These are phyloP conservation scores for Rhodotorula sp. DNA, from an alignment of 1,284 basidiomycete genomes.

Conservation along the genomic window DNA sequence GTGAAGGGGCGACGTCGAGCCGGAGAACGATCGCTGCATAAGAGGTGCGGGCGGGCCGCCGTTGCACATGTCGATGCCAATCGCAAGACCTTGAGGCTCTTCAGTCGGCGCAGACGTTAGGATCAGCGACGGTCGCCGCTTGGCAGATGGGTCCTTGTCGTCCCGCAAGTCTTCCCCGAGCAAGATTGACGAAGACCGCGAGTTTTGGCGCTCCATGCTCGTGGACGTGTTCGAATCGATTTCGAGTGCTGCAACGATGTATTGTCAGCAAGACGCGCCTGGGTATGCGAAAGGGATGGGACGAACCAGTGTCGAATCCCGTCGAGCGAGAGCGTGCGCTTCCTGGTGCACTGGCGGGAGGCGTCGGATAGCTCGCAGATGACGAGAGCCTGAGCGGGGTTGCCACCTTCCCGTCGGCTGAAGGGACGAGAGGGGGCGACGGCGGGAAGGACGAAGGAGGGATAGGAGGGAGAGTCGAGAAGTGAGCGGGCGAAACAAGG, in stretches of 20 bases:
- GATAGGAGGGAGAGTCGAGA: conserved; percentile 18
- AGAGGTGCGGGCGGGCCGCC: conserved; percentile 8
- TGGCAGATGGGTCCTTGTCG: background rate
- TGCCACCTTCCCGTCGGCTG: background rate
- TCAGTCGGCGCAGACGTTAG: conserved; percentile 31
- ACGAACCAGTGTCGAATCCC: conserved; percentile 17
- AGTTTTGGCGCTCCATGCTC: background rate
- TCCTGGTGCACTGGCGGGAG: conserved; percentile 15
- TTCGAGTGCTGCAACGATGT: background rate
- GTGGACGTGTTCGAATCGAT: background rate
- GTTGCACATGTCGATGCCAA: conserved; percentile 20
- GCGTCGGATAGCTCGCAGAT: conserved; percentile 12
- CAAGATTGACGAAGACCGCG: conserved; percentile 20
- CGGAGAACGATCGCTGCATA: conserved; percentile 20
- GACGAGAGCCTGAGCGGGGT: background rate
- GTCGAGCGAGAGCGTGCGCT: background rate
- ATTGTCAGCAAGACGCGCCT: background rate
- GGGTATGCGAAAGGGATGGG: background rate
- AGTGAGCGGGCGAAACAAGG: conserved; percentile 4
- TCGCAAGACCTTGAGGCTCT: conserved; percentile 28
- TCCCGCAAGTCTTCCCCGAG: conserved; percentile 26
- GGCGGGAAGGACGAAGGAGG: too few species aligned
- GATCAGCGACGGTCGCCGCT: conserved; percentile 34
- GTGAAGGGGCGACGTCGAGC: conserved; percentile 14
- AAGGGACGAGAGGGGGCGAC: conserved; percentile 16